Evolutionary conservation across 257 asterid species (phyloP), one percentile per base, ranked within the genome.

Genomic region (Schizonepeta tenuifolia): DNA sequence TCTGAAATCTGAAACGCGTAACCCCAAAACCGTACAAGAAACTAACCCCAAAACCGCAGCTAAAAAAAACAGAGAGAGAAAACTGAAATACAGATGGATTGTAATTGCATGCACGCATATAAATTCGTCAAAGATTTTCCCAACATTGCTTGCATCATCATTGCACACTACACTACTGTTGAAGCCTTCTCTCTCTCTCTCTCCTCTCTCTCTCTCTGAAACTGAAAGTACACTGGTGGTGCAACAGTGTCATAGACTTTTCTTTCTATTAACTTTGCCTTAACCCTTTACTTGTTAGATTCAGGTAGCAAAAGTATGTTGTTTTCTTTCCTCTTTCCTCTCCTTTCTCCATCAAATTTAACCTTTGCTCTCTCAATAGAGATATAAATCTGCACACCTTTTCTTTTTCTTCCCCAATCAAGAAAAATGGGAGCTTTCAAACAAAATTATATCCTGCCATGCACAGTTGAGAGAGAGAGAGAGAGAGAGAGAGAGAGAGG

Each of bases 121-220:
- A 89, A 83, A 81, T 85, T 64, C 83, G 85, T 72, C 83, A 83
- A 86, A 88, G 91, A 90, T 90, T 85, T 88, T 71, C 71, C 73
- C 75, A 82, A 81, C 53, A 80, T 85, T 78, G 92, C 90, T 90
- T 85, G 89, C 96, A 82, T 90, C 94, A 90, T 78, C 75, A 80
- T 80, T 75, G 78, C 81, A 75, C 49, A 59, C 71, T 26, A 31
- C 33, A 38, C 64, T 61, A 36, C 35, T 41, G 18, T 56, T 24
- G 26, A 24, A 24, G 26, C 26, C 26, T 24, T 24, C 3, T 17
- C 13, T 56, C n/a, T 57, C 61, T 56, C 11, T 35, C 38, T 15
- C 38, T 7, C 12, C 15, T 28, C 31, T n/a, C n/a, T 31, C 70
- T 65, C 69, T 50, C 68, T 74, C 47, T 31, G 61, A 72, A 20